Conservation (phyloP, 495 filamentous ascomycete genomes). For the Penicillium mononematosum region DNA sequence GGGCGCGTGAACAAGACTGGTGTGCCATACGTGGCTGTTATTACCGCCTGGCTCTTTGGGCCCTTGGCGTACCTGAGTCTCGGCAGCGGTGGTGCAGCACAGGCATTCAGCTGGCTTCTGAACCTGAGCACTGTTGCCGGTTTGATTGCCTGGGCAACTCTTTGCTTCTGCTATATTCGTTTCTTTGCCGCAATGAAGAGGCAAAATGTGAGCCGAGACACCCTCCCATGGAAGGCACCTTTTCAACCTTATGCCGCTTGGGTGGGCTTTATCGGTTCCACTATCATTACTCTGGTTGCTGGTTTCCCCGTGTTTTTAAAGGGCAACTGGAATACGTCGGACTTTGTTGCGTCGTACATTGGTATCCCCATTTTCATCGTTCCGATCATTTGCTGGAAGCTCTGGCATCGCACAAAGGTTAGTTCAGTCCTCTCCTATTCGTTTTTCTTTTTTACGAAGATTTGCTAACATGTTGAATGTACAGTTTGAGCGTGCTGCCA, state of each 20-base stretch:
- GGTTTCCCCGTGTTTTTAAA: slow-evolving; percentile 44
- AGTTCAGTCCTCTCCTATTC: background rate
- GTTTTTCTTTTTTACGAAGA: background rate
- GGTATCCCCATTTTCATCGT: slow-evolving; percentile 56
- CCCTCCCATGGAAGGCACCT: slow-evolving; percentile 57
- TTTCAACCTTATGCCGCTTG: slow-evolving; percentile 63
- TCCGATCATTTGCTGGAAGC: slow-evolving; percentile 61
- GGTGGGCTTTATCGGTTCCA: slow-evolving; percentile 57
- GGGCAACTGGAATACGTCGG: slow-evolving; percentile 37
- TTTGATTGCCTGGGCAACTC: slow-evolving; percentile 61
- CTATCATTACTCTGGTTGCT: slow-evolving; percentile 41
- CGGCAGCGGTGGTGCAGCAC: slow-evolving; percentile 38
- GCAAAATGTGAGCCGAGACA: slow-evolving; percentile 56
- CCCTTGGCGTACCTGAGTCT: slow-evolving; percentile 41
- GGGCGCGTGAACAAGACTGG: slow-evolving; percentile 34
- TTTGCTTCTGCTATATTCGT: slow-evolving; percentile 60
- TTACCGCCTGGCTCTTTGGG: slow-evolving; percentile 34
- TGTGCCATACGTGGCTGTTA: slow-evolving; percentile 38
- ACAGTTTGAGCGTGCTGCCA: slow-evolving; percentile 31
- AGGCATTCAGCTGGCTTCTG: slow-evolving; percentile 60
- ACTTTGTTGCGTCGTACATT: slow-evolving; percentile 59
- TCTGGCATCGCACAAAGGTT: slow-evolving; percentile 51
- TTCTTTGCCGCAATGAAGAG: slow-evolving; percentile 59
- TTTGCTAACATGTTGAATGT: slow-evolving; percentile 6
- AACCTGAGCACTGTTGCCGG: slow-evolving; percentile 57